Evolutionary conservation across 306 rosid species (phyloP), one percentile per base, ranked within the genome.

Genomic region (Fagus crenata): DNA sequence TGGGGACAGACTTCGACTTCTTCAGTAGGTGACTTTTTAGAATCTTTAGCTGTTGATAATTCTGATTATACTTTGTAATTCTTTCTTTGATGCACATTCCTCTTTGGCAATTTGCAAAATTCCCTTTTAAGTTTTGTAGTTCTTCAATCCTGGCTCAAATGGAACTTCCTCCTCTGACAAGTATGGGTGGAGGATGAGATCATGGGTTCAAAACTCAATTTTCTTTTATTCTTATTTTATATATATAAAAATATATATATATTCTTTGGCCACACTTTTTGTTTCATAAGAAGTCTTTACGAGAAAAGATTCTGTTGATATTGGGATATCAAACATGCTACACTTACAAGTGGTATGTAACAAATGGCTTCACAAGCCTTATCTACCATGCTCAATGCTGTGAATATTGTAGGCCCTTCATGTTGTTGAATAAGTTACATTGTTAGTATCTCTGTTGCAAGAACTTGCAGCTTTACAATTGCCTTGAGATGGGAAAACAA

Each of bases 401-500:
- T 43, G 9, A 49, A 75, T 31, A 7, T 35, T 17, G 28, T 72
- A 22, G 41, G 59, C 68, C 58, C 12, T 53, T 37, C 63, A 60
- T 53, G 56, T 82, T 31, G 61, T 71, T 46, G 31, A 43, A 14
- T 46, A 14, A 74, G 53, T 65, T 70, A 49, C 39, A 14, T 54
- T 51, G 28, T 5, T 37, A 49, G 33, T 46, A 32, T 59, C 46
- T 17, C 36, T 67, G 58, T 76, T 43, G 2, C 70, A 31, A 32
- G 69, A 61, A 49, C 51, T 53, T 35, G 49, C 33, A 53, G 35
- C 43, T 53, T 71, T 36, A 18, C 12, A 36, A 5, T 8, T 22
- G 49, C 39, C 58, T 42, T 31, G 31, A 22, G 28, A 22, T 22
- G 35, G 63, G 22, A 17, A 56, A 56, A 56, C 31, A 56, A 6